Conservation (phyloP, 805 yeast species). For the Ogataea nakhonphanomensis region DNA sequence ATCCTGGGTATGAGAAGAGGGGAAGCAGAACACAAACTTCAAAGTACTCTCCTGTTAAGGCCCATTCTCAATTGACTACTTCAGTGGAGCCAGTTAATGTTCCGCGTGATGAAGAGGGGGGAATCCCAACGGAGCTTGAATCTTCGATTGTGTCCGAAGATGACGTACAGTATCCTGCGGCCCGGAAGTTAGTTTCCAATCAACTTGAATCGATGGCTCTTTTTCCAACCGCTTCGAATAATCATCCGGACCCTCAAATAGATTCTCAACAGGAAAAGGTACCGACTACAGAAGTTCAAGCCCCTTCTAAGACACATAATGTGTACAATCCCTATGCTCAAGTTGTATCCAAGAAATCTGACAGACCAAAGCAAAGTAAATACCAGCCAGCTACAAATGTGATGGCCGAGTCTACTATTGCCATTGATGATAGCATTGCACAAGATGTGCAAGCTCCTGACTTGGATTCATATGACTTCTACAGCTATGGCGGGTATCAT, state of each 20-base stretch:
- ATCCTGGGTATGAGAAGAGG: background rate
- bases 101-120: background rate
- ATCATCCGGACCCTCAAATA: background rate
- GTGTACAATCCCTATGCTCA: conserved; percentile 25
- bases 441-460: conserved; percentile 15
- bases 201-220: conserved; percentile 4
- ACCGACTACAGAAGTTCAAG: background rate
- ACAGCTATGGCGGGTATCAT: conserved; percentile 32
- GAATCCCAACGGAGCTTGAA: conserved; percentile 7
- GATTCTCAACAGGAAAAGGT: conserved; percentile 1
- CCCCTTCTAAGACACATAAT: conserved; percentile 3
- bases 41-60: conserved; percentile 6
- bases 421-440: conserved; percentile 1
- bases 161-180: conserved; percentile 15
- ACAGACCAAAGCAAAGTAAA: conserved; percentile 8
- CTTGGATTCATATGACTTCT: conserved; percentile 26
- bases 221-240: conserved; percentile 12
- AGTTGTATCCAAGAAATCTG: conserved; percentile 9
- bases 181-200: conserved; percentile 9
- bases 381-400: conserved; percentile 10
- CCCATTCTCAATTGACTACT: background rate
- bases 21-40: background rate
- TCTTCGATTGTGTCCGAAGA: conserved; percentile 18
- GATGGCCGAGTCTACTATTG: conserved; percentile 5
- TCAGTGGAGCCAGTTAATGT: background rate